These are phyloP conservation scores for Schoenoplectus tabernaemontani DNA, from an alignment of 202 grass and related monocot species.

Conservation along the genomic window DNA sequence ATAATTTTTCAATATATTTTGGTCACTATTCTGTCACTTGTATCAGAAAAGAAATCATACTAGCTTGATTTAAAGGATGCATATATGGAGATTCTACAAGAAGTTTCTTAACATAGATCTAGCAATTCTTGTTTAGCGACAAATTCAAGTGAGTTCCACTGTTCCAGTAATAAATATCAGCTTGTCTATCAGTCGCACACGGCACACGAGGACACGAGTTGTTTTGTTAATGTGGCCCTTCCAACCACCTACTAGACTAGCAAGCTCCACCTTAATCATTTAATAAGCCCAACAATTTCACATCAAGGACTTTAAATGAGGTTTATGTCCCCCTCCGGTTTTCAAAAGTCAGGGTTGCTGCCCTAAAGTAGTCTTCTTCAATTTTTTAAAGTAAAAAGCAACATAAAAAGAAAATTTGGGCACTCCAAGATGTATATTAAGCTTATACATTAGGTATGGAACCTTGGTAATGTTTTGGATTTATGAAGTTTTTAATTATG, in stretches of 20 bases:
- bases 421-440: slow-evolving; percentile 13
- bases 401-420: background rate
- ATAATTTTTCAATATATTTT: no score
- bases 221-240: slow-evolving; percentile 24
- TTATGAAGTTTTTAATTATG: background rate
- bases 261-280: slow-evolving; percentile 26
- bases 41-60: no score
- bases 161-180: slow-evolving; percentile 5
- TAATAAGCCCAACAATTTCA: slow-evolving; percentile 18
- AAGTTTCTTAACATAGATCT: background rate
- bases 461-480: background rate
- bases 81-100: background rate
- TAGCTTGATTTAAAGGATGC: background rate
- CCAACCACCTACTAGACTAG: slow-evolving; percentile 7
- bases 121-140: background rate
- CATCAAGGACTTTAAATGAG: slow-evolving; percentile 26
- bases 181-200: background rate
- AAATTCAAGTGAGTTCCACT: background rate
- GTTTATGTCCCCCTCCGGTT: slow-evolving; percentile 35
- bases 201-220: slow-evolving; percentile 13
- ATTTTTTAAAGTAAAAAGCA: slow-evolving; percentile 14
- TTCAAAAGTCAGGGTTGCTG: slow-evolving; percentile 42
- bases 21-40: no score
- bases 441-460: background rate
- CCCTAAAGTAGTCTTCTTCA: slow-evolving; percentile 34